Conservation (phyloP, 805 yeast genomes). For the Yarrowia porcina region DNA sequence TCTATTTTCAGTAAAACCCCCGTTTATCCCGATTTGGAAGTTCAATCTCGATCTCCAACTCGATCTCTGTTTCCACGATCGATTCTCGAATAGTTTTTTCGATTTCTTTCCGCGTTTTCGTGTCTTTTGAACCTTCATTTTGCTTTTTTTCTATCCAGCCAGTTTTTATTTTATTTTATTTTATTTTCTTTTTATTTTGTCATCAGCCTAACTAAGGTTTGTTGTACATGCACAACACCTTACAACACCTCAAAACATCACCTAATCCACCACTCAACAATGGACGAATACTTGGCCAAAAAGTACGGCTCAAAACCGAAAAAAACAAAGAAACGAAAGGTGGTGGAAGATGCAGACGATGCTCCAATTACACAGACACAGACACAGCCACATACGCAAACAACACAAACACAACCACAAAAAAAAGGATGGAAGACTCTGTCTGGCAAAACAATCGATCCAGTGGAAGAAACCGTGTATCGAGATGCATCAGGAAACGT, state of each 20-base stretch:
- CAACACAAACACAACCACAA: not conserved
- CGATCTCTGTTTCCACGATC: too few relatives aligned
- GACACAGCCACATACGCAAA: not conserved
- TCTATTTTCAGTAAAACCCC: too few relatives aligned
- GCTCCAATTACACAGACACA: too few relatives aligned
- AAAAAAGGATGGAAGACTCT: conserved; percentile 19
- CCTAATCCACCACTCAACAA: not conserved
- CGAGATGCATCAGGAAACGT: conserved; percentile 15
- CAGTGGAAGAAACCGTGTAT: conserved; percentile 7
- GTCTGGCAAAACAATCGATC: conserved; percentile 3
- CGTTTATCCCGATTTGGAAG: too few relatives aligned
- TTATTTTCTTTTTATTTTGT: too few relatives aligned
- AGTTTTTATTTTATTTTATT: too few relatives aligned
- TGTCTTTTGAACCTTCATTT: too few relatives aligned
- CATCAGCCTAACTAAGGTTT: too few relatives aligned
- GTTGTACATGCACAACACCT: not conserved
- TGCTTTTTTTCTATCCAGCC: too few relatives aligned
- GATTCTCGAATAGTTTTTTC: too few relatives aligned
- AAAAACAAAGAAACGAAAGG: conserved; percentile 5
- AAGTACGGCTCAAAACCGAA: conserved; percentile 21
- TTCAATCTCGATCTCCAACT: too few relatives aligned
- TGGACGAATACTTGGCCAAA: conserved; percentile 23
- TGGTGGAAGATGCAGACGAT: too few relatives aligned
- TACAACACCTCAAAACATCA: not conserved
- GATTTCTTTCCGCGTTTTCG: not conserved